Conservation (phyloP, 441 rosid species). For the Viola pubescens region DNA sequence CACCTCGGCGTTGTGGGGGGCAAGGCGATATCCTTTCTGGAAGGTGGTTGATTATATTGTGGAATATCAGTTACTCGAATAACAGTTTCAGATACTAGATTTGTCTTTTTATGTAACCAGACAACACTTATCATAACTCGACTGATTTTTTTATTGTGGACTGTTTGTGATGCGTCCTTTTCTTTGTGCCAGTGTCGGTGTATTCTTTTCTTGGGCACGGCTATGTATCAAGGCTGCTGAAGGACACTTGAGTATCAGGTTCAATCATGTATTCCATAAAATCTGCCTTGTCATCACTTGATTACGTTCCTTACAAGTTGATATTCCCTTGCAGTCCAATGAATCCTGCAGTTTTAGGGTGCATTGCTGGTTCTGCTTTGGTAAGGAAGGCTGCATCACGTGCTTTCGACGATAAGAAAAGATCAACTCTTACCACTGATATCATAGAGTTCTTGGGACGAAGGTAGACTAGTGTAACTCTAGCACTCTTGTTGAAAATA, state of each 20-base stretch:
- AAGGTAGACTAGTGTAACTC: conserved; percentile 36
- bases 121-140: too few species aligned
- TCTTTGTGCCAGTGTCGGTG: conserved; percentile 57
- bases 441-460: conserved; percentile 65
- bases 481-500: background rate
- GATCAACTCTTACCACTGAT: conserved; percentile 81
- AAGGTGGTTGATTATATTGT: conserved; percentile 36
- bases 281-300: too few species aligned
- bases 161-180: conserved; percentile 1
- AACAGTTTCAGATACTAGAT: background rate
- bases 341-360: conserved; percentile 65
- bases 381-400: conserved; percentile 78
- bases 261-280: background rate
- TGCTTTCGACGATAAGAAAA: conserved; percentile 54
- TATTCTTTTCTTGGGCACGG: conserved; percentile 79
- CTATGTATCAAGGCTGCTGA: conserved; percentile 28
- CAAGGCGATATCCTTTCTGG: conserved; percentile 97
- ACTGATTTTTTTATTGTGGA: background rate
- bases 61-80: background rate
- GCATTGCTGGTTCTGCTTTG: conserved; percentile 77
- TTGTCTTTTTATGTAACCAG: background rate
- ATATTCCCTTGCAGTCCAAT: conserved; percentile 22
- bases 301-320: background rate
- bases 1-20: conserved; percentile 92
- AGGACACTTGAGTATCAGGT: conserved; percentile 37